Evolutionary conservation across 768 basidiomycete species (phyloP), one percentile per base, ranked within the genome.

Genomic region (Boletus reticulatus): DNA sequence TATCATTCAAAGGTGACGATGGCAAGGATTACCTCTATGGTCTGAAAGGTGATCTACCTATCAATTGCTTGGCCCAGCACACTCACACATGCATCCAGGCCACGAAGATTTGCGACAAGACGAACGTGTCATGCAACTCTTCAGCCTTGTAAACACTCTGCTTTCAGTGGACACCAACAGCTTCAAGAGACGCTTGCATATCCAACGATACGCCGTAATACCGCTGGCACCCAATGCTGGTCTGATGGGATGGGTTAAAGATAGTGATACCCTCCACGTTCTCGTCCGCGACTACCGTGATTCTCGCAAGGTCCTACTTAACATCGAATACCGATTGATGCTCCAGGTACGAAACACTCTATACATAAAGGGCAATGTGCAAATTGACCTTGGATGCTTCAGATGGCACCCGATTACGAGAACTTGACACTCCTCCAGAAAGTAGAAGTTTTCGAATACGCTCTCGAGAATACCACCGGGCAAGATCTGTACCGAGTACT

Each of bases 381-480:
- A 34, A 43, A 19, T 48, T 61, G 20, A 62, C 51, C 20, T 38
- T 13, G 38, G 13, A 41, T 39, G 43, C 34, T 51, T 38, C 61
- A 98, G 94, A 98, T 98, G 96, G 97, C 97, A 10, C 96, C 97
- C 11, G 96, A 98, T 67, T 99, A 98, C 71, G 96, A 98, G 71
- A 92, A 88, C 64, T 77, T 98, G 31, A 93, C 89, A 31, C 77
- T 98, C 6, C 81, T 99, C 48, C 96, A 99, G 70, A 99, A 99
- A 77, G 92, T 99, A 39, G 97, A 99, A 69, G 97, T 99, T 4
- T 99, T 99, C 74, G 94, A 98, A 72, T 98, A 98, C 63, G 95
- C 97, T 7, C 79, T 98, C 43, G 95, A 98, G 72, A 98, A 98
- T 66, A 98, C 97, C 2, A 98, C 94, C 0, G 97, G 97, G 2